These are phyloP conservation scores for Carex kokanica DNA, from an alignment of 176 grass and related monocot genomes.

Conservation along the genomic window DNA sequence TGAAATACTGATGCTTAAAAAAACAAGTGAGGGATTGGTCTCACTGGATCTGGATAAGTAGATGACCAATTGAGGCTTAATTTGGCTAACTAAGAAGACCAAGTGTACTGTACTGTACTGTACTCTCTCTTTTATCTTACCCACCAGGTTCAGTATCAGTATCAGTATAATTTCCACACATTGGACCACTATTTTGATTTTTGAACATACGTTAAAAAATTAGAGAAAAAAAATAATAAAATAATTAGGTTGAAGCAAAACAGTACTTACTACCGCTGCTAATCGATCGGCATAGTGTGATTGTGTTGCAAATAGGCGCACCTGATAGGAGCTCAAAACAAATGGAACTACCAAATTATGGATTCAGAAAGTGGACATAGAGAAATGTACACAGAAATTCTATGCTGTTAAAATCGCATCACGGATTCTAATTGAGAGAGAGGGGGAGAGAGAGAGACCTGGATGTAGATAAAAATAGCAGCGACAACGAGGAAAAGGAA, in stretches of 20 bases:
- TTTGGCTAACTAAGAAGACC: background rate
- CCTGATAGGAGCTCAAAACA: slow-evolving; percentile 32
- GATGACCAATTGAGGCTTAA: background rate
- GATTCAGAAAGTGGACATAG: background rate
- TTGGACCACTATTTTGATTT: background rate
- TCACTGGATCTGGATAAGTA: background rate
- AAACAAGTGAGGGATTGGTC: background rate
- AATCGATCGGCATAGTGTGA: slow-evolving; percentile 73
- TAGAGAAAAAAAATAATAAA: background rate
- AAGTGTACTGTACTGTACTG: background rate
- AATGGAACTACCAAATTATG: background rate
- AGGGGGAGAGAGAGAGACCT: slow-evolving; percentile 34
- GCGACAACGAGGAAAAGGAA: slow-evolving; percentile 58
- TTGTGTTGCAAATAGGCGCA: slow-evolving; percentile 74
- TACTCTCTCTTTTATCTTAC: background rate
- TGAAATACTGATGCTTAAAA: background rate
- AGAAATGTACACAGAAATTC: slow-evolving; percentile 20
- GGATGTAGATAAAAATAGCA: slow-evolving; percentile 88
- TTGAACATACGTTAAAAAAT: background rate
- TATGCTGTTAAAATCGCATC: background rate
- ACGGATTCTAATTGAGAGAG: background rate
- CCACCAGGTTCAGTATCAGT: background rate
- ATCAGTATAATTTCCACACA: background rate
- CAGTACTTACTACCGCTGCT: slow-evolving; percentile 53
- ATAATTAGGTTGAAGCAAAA: background rate